Conservation (phyloP, 208 protist genomes). For the Trichomonas gallinae region DNA sequence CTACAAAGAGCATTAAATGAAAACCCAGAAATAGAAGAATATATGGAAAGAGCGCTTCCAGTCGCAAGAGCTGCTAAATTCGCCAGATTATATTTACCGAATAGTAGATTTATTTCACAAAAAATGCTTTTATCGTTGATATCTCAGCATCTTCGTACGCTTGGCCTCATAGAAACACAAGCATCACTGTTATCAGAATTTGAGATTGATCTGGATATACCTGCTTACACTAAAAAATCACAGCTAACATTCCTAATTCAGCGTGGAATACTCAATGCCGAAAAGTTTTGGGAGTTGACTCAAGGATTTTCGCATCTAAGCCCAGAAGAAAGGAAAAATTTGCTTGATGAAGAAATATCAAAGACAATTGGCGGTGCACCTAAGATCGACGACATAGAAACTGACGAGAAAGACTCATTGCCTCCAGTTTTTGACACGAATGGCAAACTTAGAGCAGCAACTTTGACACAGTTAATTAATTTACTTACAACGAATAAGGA, state of each 20-base stretch:
- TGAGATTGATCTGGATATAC: not conserved
- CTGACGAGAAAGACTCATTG: not conserved
- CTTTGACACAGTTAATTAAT: not conserved
- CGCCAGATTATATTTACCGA: not conserved
- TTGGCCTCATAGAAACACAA: not conserved
- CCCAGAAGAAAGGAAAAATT: not conserved
- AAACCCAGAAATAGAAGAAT: not conserved
- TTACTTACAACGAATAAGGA: not conserved
- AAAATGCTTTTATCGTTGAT: not conserved
- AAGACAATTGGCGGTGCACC: not conserved
- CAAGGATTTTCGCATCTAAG: too few relatives aligned
- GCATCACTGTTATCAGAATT: not conserved
- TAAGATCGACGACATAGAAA: not conserved
- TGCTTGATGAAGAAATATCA: not conserved
- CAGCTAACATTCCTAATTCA: not conserved
- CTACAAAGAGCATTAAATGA: not conserved
- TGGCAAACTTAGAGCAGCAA: not conserved
- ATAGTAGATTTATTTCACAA: not conserved
- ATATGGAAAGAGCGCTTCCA: not conserved
- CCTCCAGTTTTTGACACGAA: not conserved
- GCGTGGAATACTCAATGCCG: not conserved
- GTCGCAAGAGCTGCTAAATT: not conserved
- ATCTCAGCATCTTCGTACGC: not conserved
- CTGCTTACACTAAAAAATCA: not conserved
- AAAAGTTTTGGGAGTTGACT: not conserved